phyloP scores from a whole-genome alignment of 257 asterid species.

The Apocynum venetum region DNA sequence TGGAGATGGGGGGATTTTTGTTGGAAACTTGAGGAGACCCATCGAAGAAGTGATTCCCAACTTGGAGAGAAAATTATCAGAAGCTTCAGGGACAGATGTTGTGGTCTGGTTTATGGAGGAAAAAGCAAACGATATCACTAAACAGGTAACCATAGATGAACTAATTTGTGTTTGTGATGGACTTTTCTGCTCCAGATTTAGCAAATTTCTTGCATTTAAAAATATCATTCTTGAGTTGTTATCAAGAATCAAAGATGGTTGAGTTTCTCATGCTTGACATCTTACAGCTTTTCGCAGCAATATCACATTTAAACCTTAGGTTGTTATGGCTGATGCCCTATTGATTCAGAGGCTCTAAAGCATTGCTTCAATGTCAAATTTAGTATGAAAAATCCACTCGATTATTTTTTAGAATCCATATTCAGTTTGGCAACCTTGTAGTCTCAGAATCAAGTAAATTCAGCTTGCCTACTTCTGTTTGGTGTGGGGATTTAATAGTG shows the following conservation, averaged over 20 bases:
- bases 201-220: neutral
- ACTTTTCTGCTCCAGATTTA: neutral
- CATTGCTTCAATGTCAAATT: neutral
- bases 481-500: neutral
- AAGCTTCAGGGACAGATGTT: constrained; percentile 90
- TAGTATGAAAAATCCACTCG: neutral
- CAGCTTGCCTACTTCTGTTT: neutral
- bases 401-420: neutral
- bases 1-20: constrained; percentile 88
- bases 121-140: constrained; percentile 58
- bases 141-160: constrained; percentile 46
- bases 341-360: neutral
- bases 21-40: constrained; percentile 86
- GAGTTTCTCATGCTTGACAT: neutral
- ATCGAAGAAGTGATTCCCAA: constrained; percentile 80
- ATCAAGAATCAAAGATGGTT: neutral
- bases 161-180: neutral
- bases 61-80: constrained; percentile 78
- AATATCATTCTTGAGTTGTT: neutral
- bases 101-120: constrained; percentile 94
- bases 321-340: neutral
- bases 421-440: neutral
- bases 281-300: neutral
- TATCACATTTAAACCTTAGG: neutral
- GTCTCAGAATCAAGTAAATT: neutral